A percentile compares a stretch with the other conserved stretches of the same genome.
phyloP scores from a whole-genome alignment of 495 filamentous ascomycete genomes.

The Ramalina peruviana region DNA sequence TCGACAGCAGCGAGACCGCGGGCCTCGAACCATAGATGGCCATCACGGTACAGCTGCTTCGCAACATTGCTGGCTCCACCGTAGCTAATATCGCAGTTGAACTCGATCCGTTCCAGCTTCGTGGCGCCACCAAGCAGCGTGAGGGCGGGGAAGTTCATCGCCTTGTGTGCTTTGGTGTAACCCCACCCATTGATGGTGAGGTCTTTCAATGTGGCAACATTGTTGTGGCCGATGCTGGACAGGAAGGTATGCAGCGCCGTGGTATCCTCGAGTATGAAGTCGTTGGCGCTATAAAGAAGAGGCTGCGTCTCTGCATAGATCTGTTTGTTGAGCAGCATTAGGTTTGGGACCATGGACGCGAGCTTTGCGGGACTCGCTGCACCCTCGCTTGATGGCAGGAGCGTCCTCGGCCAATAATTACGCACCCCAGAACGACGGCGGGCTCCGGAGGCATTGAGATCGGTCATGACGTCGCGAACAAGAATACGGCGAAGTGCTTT shows the following conservation, averaged over 20 bases:
- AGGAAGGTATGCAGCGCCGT: conserved; percentile 7
- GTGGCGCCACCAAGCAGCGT: conserved; percentile 3
- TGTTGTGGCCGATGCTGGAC: conserved; percentile 3
- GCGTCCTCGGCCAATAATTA: not conserved
- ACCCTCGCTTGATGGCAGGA: not conserved
- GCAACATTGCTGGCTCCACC: not conserved
- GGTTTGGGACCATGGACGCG: not conserved
- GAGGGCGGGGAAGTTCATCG: conserved; percentile 6
- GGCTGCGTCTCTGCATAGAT: conserved; percentile 4
- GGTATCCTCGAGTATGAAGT: conserved; percentile 7
- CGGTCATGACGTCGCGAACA: not conserved
- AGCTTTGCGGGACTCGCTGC: not conserved
- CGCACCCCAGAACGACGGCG: not conserved
- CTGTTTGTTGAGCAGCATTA: not conserved
- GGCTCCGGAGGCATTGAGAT: not conserved
- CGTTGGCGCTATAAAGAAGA: conserved; percentile 8
- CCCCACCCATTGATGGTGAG: conserved; percentile 5
- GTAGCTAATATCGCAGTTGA: conserved; percentile 3
- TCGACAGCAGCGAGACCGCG: not conserved
- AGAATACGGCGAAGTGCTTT: not conserved
- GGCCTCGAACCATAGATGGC: conserved; percentile 5
- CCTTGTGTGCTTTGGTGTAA: conserved; percentile 3
- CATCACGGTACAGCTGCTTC: conserved; percentile 5
- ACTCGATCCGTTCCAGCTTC: conserved; percentile 1
- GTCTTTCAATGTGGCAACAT: conserved; percentile 1